Base-by-base conservation (phyloP, 1,139 yeast genomes). In the Arxiozyma bovina region DNA sequence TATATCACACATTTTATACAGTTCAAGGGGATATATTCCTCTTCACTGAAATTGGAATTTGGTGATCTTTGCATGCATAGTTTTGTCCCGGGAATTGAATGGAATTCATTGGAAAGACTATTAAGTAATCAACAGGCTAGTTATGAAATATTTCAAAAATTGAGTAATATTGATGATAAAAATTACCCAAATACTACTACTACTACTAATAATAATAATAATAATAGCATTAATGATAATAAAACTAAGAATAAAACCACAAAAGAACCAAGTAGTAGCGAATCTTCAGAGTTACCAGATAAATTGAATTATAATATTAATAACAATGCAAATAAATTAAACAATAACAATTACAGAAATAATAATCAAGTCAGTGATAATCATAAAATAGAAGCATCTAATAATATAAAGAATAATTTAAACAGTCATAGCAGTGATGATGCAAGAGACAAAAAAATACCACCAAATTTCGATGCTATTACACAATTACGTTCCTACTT, bases 1-100 rank as follows among this genome's bases (percentile, higher is more conserved):
- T 75, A 77, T 59, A 81, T 86, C 18, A 75, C 79, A 9, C 76
- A 83, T 50, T 73, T 74, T 52, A 88, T 91, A 0, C 78, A 79
- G 7, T 69, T 83, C 34, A 81, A 81, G 60, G 77, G 85, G 9
- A 72, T 81, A 20, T 78, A 87, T 73, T 83, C 81, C 62, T 72
- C 83, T 45, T 80, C 77, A 54, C 73, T 87, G 58, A 77, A 80
- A 59, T 78, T 88, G 41, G 94, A 87, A 61, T 84, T 86, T 81
- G 69, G 85, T 52, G 95, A 87, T 63, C 74, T 84, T 58, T 78
- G 77, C 52, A 75, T 80, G 25, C 72, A 66, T 57, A 77, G 69
- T 52, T 79, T 70, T 62, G 70, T 67, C 45, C 74, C 77, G 0
- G 78, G 78, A 15, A 64, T 77, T 34, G 79, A 77, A 58, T 74